Percentiles rank a stretch among this genome's conserved stretches.
Evolutionary conservation across 345 rosid genomes (phyloP).

Genomic region (Sisymbrium altissimum): DNA sequence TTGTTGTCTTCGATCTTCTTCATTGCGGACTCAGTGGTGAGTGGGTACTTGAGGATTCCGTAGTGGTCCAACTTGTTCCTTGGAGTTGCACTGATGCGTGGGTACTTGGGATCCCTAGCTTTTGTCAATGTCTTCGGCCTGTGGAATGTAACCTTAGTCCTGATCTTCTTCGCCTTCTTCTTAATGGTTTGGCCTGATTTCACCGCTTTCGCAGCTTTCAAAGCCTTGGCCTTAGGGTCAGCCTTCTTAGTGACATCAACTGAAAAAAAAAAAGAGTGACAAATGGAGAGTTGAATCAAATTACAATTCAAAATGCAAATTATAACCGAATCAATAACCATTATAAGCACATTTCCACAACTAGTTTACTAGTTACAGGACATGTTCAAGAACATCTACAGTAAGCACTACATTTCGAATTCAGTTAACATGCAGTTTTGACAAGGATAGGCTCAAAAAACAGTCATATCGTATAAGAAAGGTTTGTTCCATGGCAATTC

Average conservation of each 20-base stretch:
- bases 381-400: neutral
- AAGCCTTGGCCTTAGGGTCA: constrained; percentile 57
- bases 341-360: neutral
- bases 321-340: neutral
- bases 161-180: constrained; percentile 36
- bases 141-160: constrained; percentile 37
- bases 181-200: constrained; percentile 53
- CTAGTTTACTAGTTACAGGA: neutral
- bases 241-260: constrained; percentile 42
- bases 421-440: neutral
- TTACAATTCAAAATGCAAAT: neutral
- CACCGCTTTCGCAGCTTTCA: constrained; percentile 60
- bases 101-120: constrained; percentile 28
- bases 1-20: constrained; percentile 69
- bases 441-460: neutral
- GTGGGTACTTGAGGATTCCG: constrained; percentile 56
- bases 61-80: constrained; percentile 41
- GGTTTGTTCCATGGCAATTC: neutral
- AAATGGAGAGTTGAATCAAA: neutral
- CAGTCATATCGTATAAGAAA: neutral
- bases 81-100: constrained; percentile 27
- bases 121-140: constrained; percentile 38
- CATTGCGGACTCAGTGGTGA: constrained; percentile 68
- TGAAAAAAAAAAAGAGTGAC: neutral
- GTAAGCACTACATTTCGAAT: neutral